Evolutionary conservation across 306 rosid species (phyloP).

Genomic region (Pterocarpus santalinus): DNA sequence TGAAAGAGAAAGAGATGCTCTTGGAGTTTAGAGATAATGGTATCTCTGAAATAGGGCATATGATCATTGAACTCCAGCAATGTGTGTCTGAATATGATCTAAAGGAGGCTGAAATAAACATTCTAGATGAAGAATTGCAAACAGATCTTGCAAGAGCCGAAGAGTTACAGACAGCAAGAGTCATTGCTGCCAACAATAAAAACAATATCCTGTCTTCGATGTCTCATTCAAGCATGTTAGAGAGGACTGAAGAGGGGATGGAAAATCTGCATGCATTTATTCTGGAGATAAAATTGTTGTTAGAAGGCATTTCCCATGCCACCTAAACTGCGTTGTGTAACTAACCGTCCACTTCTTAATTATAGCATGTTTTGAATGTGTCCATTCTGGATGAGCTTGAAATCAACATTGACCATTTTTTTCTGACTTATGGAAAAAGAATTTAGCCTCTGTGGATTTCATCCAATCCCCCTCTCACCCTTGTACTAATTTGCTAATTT

Average conservation of each 20-base stretch:
- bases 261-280: constrained; percentile 58
- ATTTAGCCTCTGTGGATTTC: neutral
- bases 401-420: neutral
- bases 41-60: constrained; percentile 46
- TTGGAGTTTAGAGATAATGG: constrained; percentile 54
- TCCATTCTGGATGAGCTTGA: neutral
- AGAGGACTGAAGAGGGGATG: constrained; percentile 68
- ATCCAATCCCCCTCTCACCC: neutral
- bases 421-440: neutral
- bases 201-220: constrained; percentile 53
- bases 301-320: constrained; percentile 58
- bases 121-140: constrained; percentile 74
- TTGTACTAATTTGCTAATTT: neutral
- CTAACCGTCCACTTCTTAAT: constrained; percentile 14
- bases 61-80: constrained; percentile 56
- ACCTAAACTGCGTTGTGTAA: constrained; percentile 45
- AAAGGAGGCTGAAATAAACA: constrained; percentile 56
- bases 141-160: constrained; percentile 51
- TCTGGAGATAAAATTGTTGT: constrained; percentile 68
- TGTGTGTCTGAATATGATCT: constrained; percentile 55
- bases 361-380: constrained; percentile 35
- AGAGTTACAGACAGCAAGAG: constrained; percentile 59
- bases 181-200: constrained; percentile 57
- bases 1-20: constrained; percentile 58
- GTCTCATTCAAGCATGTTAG: constrained; percentile 52